Percentiles rank a stretch among this genome's conserved stretches.
phyloP scores from a whole-genome alignment of 2,329 filamentous ascomycete genomes.

The Fusarium tanahbumbuense region DNA sequence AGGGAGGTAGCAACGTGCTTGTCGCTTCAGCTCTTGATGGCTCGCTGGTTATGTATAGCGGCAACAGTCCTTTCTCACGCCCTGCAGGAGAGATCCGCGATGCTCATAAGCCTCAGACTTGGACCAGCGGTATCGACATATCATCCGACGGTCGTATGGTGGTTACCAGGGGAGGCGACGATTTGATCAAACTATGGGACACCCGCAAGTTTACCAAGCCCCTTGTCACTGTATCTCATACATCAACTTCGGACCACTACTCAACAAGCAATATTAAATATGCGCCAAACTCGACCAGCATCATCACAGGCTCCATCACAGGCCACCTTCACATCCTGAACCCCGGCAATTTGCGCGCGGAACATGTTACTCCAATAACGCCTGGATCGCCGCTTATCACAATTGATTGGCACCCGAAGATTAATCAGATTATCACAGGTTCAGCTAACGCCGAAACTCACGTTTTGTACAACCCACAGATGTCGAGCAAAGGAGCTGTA shows the following conservation, averaged over 20 bases:
- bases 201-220: conserved; percentile 94
- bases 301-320: conserved; percentile 87
- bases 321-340: conserved; percentile 94
- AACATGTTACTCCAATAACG: conserved; percentile 90
- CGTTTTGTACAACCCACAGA: conserved; percentile 89
- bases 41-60: conserved; percentile 90
- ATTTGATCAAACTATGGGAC: conserved; percentile 96
- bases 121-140: conserved; percentile 92
- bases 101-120: conserved; percentile 84
- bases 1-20: conserved; percentile 83
- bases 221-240: conserved; percentile 80
- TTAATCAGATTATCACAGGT: conserved; percentile 96
- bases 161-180: conserved; percentile 89
- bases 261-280: conserved; percentile 90
- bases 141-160: conserved; percentile 91
- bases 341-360: conserved; percentile 86
- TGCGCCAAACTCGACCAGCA: conserved; percentile 82
- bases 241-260: conserved; percentile 85
- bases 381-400: conserved; percentile 84
- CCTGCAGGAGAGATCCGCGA: conserved; percentile 86
- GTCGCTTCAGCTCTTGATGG: conserved; percentile 89
- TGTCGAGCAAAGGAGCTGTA: conserved; percentile 83
- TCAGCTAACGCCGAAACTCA: conserved; percentile 92
- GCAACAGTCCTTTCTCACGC: conserved; percentile 85
- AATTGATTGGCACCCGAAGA: conserved; percentile 90